Evolutionary conservation across 148 eudicot species (phyloP).

Genomic region (Polygonum maritimum): DNA sequence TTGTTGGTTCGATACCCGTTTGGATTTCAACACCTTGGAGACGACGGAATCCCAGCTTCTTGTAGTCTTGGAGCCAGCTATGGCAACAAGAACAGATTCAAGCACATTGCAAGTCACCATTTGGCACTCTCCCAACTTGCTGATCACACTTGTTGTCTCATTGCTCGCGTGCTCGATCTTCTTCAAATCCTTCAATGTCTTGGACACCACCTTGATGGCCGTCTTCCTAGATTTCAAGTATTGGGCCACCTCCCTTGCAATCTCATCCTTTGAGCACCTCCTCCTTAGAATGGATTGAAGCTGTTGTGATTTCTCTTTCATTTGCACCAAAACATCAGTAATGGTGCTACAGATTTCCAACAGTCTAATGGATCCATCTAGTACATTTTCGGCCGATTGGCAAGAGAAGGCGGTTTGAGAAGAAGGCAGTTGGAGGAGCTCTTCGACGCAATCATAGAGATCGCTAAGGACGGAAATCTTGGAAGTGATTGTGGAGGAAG

Average conservation of each 20-base stretch:
- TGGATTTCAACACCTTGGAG: slow-evolving; percentile 1
- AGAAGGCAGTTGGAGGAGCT: slow-evolving; percentile 24
- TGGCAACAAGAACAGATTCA: neutral
- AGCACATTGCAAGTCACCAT: neutral
- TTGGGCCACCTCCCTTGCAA: neutral
- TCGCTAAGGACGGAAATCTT: neutral
- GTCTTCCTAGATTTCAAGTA: neutral
- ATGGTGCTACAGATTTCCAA: slow-evolving; percentile 17
- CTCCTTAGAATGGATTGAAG: neutral
- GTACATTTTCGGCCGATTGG: slow-evolving; percentile 17
- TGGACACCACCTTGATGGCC: neutral
- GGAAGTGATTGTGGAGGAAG: slow-evolving; percentile 1
- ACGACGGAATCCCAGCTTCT: neutral
- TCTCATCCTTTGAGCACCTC: neutral
- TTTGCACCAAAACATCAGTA: slow-evolving; percentile 16
- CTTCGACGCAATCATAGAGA: slow-evolving; percentile 19
- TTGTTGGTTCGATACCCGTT: neutral
- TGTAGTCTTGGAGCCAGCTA: neutral
- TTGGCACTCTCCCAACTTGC: neutral
- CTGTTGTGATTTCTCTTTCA: slow-evolving; percentile 12
- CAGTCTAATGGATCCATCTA: slow-evolving; percentile 21
- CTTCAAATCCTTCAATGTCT: slow-evolving; percentile 1
- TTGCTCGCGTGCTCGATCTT: neutral
- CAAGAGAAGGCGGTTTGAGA: slow-evolving; percentile 18
- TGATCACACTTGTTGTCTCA: neutral